A percentile compares a stretch with the other conserved stretches of the same genome.
These are phyloP conservation scores for Sporisorium reilianum DNA, from an alignment of 1,284 basidiomycete species.

Conservation along the genomic window DNA sequence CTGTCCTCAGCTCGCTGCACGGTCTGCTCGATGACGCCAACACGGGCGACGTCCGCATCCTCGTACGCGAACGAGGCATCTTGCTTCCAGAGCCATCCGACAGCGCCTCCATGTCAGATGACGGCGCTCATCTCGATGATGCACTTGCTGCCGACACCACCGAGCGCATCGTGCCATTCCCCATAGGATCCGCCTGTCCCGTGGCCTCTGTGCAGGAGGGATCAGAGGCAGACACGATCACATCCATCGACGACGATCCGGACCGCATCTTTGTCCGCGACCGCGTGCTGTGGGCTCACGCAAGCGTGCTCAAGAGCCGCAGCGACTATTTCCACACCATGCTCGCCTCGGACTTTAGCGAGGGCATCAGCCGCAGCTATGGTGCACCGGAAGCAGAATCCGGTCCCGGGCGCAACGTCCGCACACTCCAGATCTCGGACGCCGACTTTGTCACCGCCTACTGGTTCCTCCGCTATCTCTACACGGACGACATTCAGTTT, in stretches of 20 bases:
- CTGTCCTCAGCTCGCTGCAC: slow-evolving; percentile 50
- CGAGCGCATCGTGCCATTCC: slow-evolving; percentile 30
- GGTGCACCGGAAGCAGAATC: slow-evolving; percentile 10
- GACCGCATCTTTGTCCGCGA: slow-evolving; percentile 61
- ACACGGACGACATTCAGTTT: slow-evolving; percentile 75
- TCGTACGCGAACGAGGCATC: slow-evolving; percentile 62
- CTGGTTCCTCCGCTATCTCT: slow-evolving; percentile 84
- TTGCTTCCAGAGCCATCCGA: slow-evolving; percentile 11
- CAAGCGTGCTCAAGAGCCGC: slow-evolving; percentile 70
- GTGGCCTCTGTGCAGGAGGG: slow-evolving; percentile 9
- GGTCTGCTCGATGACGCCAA: slow-evolving; percentile 61
- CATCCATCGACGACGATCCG: slow-evolving; percentile 18
- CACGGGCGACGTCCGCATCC: slow-evolving; percentile 65
- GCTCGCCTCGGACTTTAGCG: slow-evolving; percentile 76
- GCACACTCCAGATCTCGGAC: slow-evolving; percentile 80
- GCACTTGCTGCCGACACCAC: background rate
- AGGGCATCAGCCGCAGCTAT: slow-evolving; percentile 46
- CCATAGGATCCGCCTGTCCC: slow-evolving; percentile 30
- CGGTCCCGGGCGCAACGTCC: slow-evolving; percentile 34
- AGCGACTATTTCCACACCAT: slow-evolving; percentile 86
- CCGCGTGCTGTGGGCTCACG: slow-evolving; percentile 80
- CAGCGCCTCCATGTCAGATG: slow-evolving; percentile 13
- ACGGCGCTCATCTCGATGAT: slow-evolving; percentile 13
- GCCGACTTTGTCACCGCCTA: slow-evolving; percentile 84
- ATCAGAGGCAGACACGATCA: slow-evolving; percentile 16